Evolutionary conservation across 2,329 filamentous ascomycete genomes (phyloP), one percentile per base, ranked within the genome.

Genomic region (Penicillium carneum): DNA sequence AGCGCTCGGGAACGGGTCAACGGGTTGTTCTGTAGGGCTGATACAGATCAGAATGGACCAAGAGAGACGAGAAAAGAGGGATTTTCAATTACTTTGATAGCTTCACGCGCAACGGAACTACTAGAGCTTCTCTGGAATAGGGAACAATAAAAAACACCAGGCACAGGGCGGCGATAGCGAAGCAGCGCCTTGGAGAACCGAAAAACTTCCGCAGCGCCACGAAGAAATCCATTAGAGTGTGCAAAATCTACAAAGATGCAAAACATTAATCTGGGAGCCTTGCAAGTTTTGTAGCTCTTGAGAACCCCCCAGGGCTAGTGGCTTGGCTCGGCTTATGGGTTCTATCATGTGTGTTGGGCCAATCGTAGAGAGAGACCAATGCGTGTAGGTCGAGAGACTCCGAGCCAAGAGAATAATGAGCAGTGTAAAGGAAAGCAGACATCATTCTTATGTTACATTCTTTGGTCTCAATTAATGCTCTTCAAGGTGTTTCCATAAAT

Each of bases 1-100:
- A 29, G 57, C 46, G 33, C 18, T 50, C 31, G 58, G 58, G 12
- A 61, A 61, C 1, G n/a, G 34, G 7, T 46, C 52, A 45, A 57
- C 18, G 16, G 38, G 20, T 34, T 45, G 4, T 31, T 39, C 50
- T 48, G 23, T n/a, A 59, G 57, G 43, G 16, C 57, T 59, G 43
- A 33, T 4, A 49, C 14, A 47, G 31, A 42, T 61, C 38, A 61
- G 58, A 51, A 57, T 26, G 16, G 10, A 36, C 33, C 29, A 42
- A 43, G 16, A 12, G 2, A 11, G 16, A 18, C 29, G 3, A 3
- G 9, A 31, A 26, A 11, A 10, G 11, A 46, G 23, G 34, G 23
- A 38, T 23, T 9, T 36, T 18, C 12, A 43, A 38, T 41, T 39
- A 61, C 58, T 41, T 54, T 23, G 41, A 39, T n/a, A 33, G 26